A percentile compares a stretch with the other conserved stretches of the same genome.
Evolutionary conservation across 176 grass and related monocot genomes (phyloP).

Genomic region (Musa itinerans): DNA sequence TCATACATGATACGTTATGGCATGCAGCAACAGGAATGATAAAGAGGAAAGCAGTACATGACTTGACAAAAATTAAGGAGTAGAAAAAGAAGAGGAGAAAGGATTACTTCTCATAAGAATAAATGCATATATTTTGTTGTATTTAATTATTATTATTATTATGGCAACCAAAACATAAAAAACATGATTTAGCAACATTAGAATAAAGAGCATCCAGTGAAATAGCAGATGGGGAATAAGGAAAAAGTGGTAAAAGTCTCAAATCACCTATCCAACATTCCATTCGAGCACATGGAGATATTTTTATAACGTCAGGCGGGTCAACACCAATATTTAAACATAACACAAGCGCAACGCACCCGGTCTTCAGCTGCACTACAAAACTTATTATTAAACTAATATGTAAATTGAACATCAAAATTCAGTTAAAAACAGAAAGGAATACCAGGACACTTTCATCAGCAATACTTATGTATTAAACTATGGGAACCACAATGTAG

Average conservation of each 20-base stretch:
- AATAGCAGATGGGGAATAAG: not conserved
- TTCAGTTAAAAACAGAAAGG: slow-evolving; percentile 13
- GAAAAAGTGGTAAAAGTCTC: slow-evolving; percentile 12
- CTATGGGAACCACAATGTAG: not conserved
- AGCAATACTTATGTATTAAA: not conserved
- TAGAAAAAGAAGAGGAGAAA: not conserved
- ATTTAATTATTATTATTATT: too few relatives aligned
- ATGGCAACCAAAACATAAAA: not conserved
- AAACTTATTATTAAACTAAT: slow-evolving; percentile 27
- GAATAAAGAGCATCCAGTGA: not conserved
- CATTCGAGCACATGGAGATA: slow-evolving; percentile 94
- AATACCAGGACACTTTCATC: not conserved
- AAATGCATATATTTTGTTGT: not conserved
- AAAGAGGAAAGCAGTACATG: not conserved
- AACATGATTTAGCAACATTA: slow-evolving; percentile 9
- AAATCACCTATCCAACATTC: slow-evolving; percentile 98
- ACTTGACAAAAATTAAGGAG: not conserved
- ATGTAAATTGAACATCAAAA: not conserved
- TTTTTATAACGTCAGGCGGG: slow-evolving; percentile 96
- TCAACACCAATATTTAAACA: slow-evolving; percentile 99
- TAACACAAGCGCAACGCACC: slow-evolving; percentile 89
- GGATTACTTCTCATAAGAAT: not conserved
- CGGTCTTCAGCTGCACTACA: slow-evolving; percentile 92
- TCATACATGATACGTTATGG: not conserved
- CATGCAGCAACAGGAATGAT: not conserved